These are phyloP conservation scores for Candida ortonii DNA, from an alignment of 805 yeast genomes.

Conservation along the genomic window DNA sequence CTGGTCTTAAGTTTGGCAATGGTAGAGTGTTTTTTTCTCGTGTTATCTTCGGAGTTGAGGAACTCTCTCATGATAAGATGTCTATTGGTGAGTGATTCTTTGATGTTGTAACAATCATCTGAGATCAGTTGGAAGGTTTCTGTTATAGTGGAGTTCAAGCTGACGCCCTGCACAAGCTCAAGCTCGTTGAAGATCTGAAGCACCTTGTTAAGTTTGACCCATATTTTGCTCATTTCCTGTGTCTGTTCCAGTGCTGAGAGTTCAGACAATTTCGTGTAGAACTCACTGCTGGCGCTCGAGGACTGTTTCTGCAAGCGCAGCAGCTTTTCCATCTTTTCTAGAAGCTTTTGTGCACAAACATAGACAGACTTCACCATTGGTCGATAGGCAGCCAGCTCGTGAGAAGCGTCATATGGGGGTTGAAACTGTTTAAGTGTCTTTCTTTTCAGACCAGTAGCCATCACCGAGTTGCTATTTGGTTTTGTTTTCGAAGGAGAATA, in stretches of 20 bases:
- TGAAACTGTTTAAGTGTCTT: constrained; percentile 88
- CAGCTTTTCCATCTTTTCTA: constrained; percentile 49
- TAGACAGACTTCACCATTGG: constrained; percentile 82
- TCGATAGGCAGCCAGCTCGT: constrained; percentile 77
- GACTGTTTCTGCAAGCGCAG: constrained; percentile 57
- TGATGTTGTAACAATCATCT: constrained; percentile 79
- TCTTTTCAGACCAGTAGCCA: constrained; percentile 83
- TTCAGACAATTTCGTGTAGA: constrained; percentile 38
- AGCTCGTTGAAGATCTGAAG: constrained; percentile 71
- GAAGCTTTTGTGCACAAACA: constrained; percentile 53
- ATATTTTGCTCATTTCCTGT: constrained; percentile 74
- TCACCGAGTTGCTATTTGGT: constrained; percentile 39
- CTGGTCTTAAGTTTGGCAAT: constrained; percentile 71
- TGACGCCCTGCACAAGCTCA: constrained; percentile 65
- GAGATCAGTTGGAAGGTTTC: constrained; percentile 67
- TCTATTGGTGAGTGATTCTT: constrained; percentile 90
- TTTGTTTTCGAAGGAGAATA: constrained; percentile 39
- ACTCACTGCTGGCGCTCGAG: constrained; percentile 44
- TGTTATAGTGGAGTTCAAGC: constrained; percentile 70
- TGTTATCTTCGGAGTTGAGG: constrained; percentile 69
- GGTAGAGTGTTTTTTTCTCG: constrained; percentile 64
- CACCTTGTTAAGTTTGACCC: constrained; percentile 74
- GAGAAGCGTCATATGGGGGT: constrained; percentile 86
- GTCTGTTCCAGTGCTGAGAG: constrained; percentile 42
- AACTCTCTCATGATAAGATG: constrained; percentile 91